phyloP scores from a whole-genome alignment of 1,284 basidiomycete species.

The Puccinia coronata region DNA sequence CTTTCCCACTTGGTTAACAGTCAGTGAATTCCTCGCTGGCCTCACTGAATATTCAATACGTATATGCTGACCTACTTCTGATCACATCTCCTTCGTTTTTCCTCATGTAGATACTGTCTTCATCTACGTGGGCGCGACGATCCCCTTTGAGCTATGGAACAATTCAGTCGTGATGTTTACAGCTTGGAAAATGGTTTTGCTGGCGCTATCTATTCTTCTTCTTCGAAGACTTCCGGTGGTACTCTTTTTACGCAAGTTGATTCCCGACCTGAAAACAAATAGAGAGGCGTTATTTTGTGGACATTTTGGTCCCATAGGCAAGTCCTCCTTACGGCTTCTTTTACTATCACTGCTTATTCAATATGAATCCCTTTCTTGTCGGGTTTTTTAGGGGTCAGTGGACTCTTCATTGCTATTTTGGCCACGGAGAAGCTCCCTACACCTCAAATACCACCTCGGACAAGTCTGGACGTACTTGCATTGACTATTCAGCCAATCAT shows the following conservation, averaged over 20 bases:
- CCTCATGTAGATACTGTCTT: constrained; percentile 12
- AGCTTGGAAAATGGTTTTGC: constrained; percentile 79
- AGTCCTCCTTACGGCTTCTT: not conserved
- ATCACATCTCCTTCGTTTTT: constrained; percentile 61
- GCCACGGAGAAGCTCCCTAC: constrained; percentile 71
- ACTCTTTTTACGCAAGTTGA: constrained; percentile 78
- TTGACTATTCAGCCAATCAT: constrained; percentile 83
- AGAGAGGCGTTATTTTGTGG: constrained; percentile 77
- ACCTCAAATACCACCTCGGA: constrained; percentile 64
- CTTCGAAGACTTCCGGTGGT: constrained; percentile 79
- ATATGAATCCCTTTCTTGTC: constrained; percentile 16
- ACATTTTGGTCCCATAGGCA: constrained; percentile 70
- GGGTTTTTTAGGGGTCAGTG: constrained; percentile 60
- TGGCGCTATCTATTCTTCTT: constrained; percentile 75
- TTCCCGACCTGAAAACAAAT: constrained; percentile 89
- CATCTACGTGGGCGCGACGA: constrained; percentile 67
- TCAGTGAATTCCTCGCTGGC: constrained; percentile 37
- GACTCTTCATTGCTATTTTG: constrained; percentile 81
- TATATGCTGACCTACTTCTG: constrained; percentile 72
- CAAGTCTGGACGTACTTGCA: constrained; percentile 69
- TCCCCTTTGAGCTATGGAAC: constrained; percentile 80
- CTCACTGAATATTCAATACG: constrained; percentile 53
- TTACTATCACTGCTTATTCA: not conserved
- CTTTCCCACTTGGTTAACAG: constrained; percentile 71
- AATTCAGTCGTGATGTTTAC: constrained; percentile 68